These are phyloP conservation scores for Xanthoconium separans DNA, from an alignment of 1,284 basidiomycete genomes.

Conservation along the genomic window DNA sequence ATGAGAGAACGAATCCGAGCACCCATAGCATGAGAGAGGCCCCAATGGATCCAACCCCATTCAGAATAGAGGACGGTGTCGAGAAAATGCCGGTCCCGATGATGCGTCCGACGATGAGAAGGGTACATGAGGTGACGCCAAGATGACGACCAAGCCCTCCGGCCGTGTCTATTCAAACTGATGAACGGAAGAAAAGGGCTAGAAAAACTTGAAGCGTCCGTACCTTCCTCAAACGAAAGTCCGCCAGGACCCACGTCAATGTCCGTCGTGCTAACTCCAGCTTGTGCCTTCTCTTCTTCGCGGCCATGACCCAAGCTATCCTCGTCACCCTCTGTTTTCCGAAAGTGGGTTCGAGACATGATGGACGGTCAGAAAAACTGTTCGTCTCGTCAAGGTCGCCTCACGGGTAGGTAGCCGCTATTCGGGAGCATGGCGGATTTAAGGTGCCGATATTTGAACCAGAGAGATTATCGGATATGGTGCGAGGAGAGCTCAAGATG, in stretches of 20 bases:
- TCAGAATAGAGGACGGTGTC: conserved; percentile 57
- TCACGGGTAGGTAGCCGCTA: not conserved
- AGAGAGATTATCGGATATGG: not conserved
- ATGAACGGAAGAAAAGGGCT: not conserved
- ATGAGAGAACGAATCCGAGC: conserved; percentile 51
- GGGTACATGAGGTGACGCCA: conserved; percentile 48
- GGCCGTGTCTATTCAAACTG: conserved; percentile 34
- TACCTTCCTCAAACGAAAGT: conserved; percentile 33
- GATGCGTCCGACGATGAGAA: conserved; percentile 50
- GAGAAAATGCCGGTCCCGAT: conserved; percentile 67
- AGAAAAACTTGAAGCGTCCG: not conserved
- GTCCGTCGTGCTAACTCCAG: not conserved
- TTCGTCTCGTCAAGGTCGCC: not conserved
- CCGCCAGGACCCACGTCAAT: conserved; percentile 20
- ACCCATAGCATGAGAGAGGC: conserved; percentile 58
- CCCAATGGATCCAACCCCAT: conserved; percentile 48
- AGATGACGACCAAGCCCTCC: conserved; percentile 54
- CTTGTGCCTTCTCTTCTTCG: too few species aligned
- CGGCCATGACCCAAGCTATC: not conserved
- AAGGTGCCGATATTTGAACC: not conserved
- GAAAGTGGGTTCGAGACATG: conserved; percentile 9
- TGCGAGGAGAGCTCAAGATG: not conserved
- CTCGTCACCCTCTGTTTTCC: conserved; percentile 4
- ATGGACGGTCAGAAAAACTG: not conserved
- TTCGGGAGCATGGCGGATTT: not conserved